Evolutionary conservation across 1,284 basidiomycete species (phyloP), one percentile per base, ranked within the genome.

Genomic region (Moesziomyces antarcticus): DNA sequence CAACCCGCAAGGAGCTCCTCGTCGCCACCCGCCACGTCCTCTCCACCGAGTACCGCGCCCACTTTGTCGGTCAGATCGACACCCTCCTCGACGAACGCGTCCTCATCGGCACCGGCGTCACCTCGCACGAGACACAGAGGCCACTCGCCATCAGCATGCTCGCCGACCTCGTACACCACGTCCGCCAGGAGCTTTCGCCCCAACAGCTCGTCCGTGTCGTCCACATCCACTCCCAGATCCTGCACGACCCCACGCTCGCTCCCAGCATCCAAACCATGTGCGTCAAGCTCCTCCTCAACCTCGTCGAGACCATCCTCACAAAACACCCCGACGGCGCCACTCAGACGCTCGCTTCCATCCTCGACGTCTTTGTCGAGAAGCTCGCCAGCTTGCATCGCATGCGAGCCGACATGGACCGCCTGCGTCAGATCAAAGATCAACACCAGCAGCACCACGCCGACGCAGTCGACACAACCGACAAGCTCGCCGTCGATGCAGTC

Each of bases 21-120:
- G 91, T 96, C 13, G 94, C 96, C 3, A 91, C 96, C 49, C 90
- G 97, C 21, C 96, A 99, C 85, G 89, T 99, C 37, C 89, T 96
- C 67, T 90, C 89, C 10, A 92, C 91, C 27, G 89, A 91, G 30
- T 91, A 94, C 79, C 89, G 94, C 50, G 89, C 90, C 41, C 91
- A 91, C 18, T 90, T 98, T 72, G 87, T 97, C 30, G 88, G 90
- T 1, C 90, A 93, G 77, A 89, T 99, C 58, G 93, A 97, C 84
- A 93, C 93, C 66, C 87, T 99, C 14, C 89, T 97, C 35, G 91
- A 97, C 75, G 94, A 99, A 80, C 89, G 89, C 49, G 92, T 98
- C n/a, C 86, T 99, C 16, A 88, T 99, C 33, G 97, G 97, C 5
- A 90, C 89, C 5, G 91, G 92, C 18, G 88, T 88, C 51, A 88